Percentiles rank a stretch among this genome's conserved stretches.
Evolutionary conservation across 2,329 filamentous ascomycete genomes (phyloP).

Genomic region (Lasiodiplodia theobromae): DNA sequence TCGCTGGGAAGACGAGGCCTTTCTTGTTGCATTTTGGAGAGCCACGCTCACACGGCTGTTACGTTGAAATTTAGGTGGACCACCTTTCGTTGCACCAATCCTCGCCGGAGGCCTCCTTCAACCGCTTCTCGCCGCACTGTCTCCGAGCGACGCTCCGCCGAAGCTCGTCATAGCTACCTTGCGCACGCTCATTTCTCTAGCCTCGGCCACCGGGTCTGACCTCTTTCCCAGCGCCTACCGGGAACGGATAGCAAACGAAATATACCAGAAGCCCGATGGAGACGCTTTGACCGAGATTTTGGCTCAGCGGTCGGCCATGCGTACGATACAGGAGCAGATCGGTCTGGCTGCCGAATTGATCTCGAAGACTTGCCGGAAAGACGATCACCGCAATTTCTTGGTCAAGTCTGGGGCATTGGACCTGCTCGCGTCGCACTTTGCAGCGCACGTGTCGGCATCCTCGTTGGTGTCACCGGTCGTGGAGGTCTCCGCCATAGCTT

Average conservation of each 20-base stretch:
- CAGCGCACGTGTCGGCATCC: constrained; percentile 41
- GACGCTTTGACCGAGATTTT: constrained; percentile 71
- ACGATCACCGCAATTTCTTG: constrained; percentile 74
- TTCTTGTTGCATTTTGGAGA: not conserved
- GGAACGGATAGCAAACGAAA: constrained; percentile 39
- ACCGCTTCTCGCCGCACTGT: constrained; percentile 73
- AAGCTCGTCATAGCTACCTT: constrained; percentile 77
- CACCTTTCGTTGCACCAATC: constrained; percentile 78
- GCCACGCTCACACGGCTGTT: constrained; percentile 13
- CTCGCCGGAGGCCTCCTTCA: constrained; percentile 72
- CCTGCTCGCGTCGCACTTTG: constrained; percentile 76
- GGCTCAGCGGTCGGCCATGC: constrained; percentile 60
- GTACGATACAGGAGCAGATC: constrained; percentile 68
- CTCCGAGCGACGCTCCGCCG: constrained; percentile 67
- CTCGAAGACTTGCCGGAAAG: constrained; percentile 70
- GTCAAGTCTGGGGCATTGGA: constrained; percentile 78
- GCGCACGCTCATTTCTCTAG: constrained; percentile 74
- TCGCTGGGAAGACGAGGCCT: not conserved
- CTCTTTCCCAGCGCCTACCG: constrained; percentile 38
- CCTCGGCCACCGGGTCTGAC: constrained; percentile 67
- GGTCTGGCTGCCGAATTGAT: constrained; percentile 65
- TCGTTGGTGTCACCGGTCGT: constrained; percentile 34
- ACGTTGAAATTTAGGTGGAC: constrained; percentile 66
- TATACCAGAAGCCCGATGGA: constrained; percentile 71
- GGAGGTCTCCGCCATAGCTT: constrained; percentile 35